Evolutionary conservation across 2,329 filamentous ascomycete species (phyloP).

Genomic region (Botrytis fragariae): DNA sequence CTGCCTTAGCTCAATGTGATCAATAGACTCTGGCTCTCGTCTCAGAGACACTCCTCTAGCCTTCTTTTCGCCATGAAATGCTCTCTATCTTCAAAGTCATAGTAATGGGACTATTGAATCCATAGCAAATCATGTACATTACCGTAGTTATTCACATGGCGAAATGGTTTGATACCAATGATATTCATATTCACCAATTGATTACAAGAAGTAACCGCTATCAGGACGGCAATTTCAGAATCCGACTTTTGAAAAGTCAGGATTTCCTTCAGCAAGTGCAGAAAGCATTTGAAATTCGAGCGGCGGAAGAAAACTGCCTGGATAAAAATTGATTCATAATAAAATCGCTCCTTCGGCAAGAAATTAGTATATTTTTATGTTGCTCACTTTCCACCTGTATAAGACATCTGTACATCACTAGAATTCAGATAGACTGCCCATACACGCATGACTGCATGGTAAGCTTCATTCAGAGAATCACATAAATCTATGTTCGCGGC

Average conservation of each 20-base stretch:
- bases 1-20: not conserved
- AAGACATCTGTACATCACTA: not conserved
- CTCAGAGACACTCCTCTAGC: not conserved
- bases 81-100: not conserved
- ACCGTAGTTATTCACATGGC: not conserved
- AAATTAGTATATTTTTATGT: not conserved
- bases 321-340: not conserved
- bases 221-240: not conserved
- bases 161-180: not conserved
- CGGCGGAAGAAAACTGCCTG: accelerated
- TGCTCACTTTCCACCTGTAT: too few species aligned
- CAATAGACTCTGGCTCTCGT: not conserved
- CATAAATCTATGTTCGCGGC: not conserved
- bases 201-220: not conserved
- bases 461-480: not conserved
- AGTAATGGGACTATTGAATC: not conserved
- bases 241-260: not conserved
- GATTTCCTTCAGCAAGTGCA: not conserved
- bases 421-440: not conserved
- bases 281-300: accelerated
- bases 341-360: too few species aligned
- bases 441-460: not conserved
- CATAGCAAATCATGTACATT: too few species aligned
- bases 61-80: not conserved
- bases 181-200: not conserved